A percentile compares a stretch with the other conserved stretches of the same genome.
Conservation (phyloP, 2,329 filamentous ascomycete species). For the Lachnellula subtilissima region DNA sequence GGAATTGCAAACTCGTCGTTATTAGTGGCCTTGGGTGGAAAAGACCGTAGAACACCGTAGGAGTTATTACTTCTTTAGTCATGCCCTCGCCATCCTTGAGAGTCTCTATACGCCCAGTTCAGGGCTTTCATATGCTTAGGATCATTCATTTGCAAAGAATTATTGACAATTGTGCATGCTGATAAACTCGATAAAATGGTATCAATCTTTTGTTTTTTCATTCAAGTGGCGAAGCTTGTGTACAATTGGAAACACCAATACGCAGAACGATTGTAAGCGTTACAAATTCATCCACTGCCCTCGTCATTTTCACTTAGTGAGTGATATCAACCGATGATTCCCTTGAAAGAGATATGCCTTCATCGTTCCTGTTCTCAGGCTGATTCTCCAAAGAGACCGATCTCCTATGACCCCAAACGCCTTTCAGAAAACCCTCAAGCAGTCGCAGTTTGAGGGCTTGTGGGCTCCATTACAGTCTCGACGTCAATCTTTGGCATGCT, state of each 20-base stretch:
- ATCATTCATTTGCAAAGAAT: no score
- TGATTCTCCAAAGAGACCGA: background rate
- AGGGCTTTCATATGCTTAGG: no score
- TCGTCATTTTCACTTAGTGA: background rate
- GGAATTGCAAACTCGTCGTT: no score
- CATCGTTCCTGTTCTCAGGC: background rate
- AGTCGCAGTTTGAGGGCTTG: constrained; percentile 22
- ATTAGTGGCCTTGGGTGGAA: no score
- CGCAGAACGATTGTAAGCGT: background rate
- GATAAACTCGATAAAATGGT: background rate
- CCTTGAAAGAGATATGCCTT: background rate
- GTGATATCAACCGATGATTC: background rate
- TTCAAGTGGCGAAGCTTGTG: background rate
- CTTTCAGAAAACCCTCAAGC: constrained; percentile 13
- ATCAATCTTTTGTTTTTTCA: background rate
- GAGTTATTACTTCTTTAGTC: no score
- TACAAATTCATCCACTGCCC: background rate
- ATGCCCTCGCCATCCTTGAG: no score
- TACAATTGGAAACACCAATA: background rate
- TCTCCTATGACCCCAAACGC: constrained; percentile 7
- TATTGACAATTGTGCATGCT: no score
- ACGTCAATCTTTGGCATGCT: constrained; percentile 62
- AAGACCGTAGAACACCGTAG: no score
- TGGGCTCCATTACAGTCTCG: constrained; percentile 47
- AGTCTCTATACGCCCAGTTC: no score